Base-by-base conservation (phyloP, 257 asterid species). In the Forsythia suspensa region DNA sequence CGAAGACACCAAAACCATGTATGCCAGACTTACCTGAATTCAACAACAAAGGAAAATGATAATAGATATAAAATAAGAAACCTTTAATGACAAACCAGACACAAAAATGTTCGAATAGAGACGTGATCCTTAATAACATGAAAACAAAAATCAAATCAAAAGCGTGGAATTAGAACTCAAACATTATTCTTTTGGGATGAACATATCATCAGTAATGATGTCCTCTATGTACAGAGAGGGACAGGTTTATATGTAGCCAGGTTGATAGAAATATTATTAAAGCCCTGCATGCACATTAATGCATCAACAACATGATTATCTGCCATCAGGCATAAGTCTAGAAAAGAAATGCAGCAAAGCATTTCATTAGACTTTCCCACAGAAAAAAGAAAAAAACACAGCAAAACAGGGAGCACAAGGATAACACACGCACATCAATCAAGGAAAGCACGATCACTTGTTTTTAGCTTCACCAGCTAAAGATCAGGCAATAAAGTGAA, bases 1-100 rank as follows among this genome's bases (percentile, higher is more conserved):
- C 83, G 80, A 96, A 92, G 88, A 96, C 89, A 71, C 99, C 99
- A 84, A 82, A 96, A 82, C 97, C 99, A 88, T 96, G 99, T 86
- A 96, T 91, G 68, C 96, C 87, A 34, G 99, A 96, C 87, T 96
- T 96, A 82, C 98, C 99, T 96, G 86, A 24, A 83, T 66, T 80
- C 79, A 80, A 80, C 18, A 82, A 77, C 82, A 70, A 72, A 68
- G 70, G 84, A 70, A 34, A 76, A 71, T 3, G 18, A 76, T 38
- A 59, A 74, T 52, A 57, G 13, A 77, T 15, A 67, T 71, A 73
- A 74, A 61, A 71, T 15, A n/a, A 76, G 71, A 40, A 74, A 68
- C 76, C 79, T 65, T 24, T 20, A 51, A 15, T 39, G 78, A 21
- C 7, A 70, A 76, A 65, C 55, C 39, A 46, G 21, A 69, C 40